A percentile compares a stretch with the other conserved stretches of the same genome.
Evolutionary conservation across 23 red algal species (phyloP).

Genomic region (Gracilaria gracilis): DNA sequence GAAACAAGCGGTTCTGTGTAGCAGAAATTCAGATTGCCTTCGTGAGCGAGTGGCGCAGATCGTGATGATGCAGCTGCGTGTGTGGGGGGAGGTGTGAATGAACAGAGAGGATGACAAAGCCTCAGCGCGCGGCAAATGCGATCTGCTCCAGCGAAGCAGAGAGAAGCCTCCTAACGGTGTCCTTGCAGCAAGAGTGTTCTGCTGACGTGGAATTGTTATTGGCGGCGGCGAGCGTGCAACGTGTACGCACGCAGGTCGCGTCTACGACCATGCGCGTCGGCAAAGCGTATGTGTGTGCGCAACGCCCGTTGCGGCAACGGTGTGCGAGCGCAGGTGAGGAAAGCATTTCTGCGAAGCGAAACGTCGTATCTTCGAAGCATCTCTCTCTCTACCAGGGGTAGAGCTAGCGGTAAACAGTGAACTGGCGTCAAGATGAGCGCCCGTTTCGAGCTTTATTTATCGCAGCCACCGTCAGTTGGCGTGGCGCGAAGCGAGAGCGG

Average conservation of each 20-base stretch:
- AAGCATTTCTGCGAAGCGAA: no score
- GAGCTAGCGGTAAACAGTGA: no score
- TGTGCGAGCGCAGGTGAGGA: no score
- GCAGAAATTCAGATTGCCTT: background rate
- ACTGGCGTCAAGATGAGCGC: no score
- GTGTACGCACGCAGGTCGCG: background rate
- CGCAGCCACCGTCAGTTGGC: no score
- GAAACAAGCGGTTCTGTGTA: background rate
- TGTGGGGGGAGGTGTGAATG: background rate
- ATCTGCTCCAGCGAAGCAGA: background rate
- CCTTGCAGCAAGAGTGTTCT: no score
- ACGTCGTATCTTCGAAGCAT: no score
- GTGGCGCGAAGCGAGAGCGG: no score
- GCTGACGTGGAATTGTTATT: background rate
- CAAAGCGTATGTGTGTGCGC: background rate
- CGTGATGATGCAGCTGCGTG: background rate
- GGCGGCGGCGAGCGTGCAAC: background rate
- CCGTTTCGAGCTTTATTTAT: no score
- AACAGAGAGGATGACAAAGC: constrained; percentile 8
- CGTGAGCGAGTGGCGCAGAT: background rate
- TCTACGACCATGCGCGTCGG: background rate
- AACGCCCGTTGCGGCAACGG: no score
- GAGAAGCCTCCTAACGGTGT: no score
- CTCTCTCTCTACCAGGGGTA: no score
- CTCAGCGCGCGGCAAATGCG: background rate